Percentiles rank a stretch among this genome's conserved stretches.
Conservation (phyloP, 345 rosid genomes). For the Pseudoturritis turrita region DNA sequence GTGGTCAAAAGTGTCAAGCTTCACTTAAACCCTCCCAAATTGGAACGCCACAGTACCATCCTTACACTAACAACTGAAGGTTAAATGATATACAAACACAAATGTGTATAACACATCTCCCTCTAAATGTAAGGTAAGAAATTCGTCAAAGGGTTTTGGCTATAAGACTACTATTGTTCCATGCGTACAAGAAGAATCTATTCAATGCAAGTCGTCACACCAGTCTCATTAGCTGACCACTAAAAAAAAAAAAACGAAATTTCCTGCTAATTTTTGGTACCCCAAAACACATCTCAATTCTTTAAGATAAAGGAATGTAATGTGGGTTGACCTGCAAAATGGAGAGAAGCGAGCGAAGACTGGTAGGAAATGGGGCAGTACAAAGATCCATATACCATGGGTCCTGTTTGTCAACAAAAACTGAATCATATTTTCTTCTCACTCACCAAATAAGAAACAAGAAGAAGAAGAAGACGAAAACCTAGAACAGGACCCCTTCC, state of each 20-base stretch:
- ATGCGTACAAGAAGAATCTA: neutral
- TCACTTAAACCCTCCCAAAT: neutral
- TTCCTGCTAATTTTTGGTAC: too few relatives aligned
- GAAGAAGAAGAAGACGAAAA: slow-evolving; percentile 2
- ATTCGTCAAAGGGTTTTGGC: neutral
- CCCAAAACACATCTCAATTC: neutral
- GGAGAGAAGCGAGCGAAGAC: slow-evolving; percentile 72
- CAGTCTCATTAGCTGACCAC: neutral
- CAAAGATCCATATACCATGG: slow-evolving; percentile 95
- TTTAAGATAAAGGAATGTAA: neutral
- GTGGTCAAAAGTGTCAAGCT: neutral
- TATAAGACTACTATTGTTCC: neutral
- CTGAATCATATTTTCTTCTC: neutral
- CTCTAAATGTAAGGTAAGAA: neutral
- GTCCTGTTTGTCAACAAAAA: slow-evolving; percentile 50
- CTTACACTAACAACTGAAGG: slow-evolving; percentile 1
- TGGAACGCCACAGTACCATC: neutral
- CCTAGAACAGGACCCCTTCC: slow-evolving; percentile 96
- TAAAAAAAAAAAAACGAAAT: too few relatives aligned
- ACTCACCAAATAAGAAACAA: neutral
- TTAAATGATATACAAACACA: neutral
- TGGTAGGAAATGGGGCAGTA: slow-evolving; percentile 77
- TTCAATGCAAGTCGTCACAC: neutral
- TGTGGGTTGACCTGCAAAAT: slow-evolving; percentile 51
- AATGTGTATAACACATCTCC: too few relatives aligned